Evolutionary conservation across 306 rosid species (phyloP), one percentile per base, ranked within the genome.

Genomic region (Rosa rugosa): DNA sequence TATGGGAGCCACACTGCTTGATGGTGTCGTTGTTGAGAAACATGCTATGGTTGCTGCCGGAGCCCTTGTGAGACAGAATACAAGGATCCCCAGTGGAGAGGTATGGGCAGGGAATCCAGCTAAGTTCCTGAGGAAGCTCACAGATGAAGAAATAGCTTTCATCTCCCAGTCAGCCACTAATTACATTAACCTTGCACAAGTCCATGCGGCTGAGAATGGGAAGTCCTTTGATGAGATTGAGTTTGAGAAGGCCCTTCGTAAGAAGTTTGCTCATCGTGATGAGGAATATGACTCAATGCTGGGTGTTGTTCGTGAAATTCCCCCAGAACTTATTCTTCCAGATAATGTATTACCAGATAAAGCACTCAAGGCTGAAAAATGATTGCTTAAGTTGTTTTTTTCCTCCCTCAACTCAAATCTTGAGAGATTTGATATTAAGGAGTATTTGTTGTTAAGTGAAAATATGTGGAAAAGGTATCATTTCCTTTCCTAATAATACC

Each of bases 101-200:
- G 99, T 93, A 73, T 95, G 99, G 99, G 98, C 89, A 80, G 98
- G 98, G 45, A 93, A 91, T 83, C 98, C 98, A 25, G 97, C 98
- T 44, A 91, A 82, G 79, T 93, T 91, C 84, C 81, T 91, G 87
- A 88, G 98, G 87, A 93, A 88, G 90, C 97, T 93, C 60, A 86
- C 97, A n/a, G 92, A 91, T 71, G 90, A 93, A 56, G 98, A 93
- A 89, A 88, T 86, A 91, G 82, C 93, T 74, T 93, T 90, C 82
- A 84, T 93, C 76, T 80, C 90, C 70, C 93, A 93, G 73, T 93
- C 93, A 4, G 95, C 97, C 77, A 42, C 87, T 56, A 93, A 93
- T 66, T 93, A 93, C 78, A 71, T 90, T 82, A 91, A 81, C 84
- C 90, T 91, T 87, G 97, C 97, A 77, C 90, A 90, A 78, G 98